Base-by-base conservation (phyloP, 1,284 basidiomycete genomes). In the Trametes hirsuta region DNA sequence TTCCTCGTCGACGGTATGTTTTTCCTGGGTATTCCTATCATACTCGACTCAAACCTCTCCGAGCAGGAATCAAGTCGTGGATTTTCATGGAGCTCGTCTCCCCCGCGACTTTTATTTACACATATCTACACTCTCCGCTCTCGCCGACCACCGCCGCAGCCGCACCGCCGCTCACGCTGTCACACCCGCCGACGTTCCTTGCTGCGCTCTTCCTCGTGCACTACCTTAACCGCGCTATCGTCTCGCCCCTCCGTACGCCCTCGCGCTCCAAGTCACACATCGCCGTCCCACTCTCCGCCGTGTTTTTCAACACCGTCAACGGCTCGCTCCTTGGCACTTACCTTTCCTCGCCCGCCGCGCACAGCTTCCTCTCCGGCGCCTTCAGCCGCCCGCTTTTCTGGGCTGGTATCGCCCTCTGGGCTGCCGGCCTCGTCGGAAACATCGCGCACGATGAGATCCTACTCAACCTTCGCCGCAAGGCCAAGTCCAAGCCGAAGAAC, bases 361-460 rank as follows among this genome's bases (percentile, higher is more conserved):
- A 74, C 42, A 55, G 75, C 8, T 82, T 78, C 70, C 77, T 84
- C 50, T 50, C 64, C 0, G 64, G 64, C 11, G 74, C 79, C 2
- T 71, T 73, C 45, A 34, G 63, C 9, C 74, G 79, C 5, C 75
- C 77, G 37, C 69, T 71, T 0, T 95, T 94, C 75, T 86, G 84
- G 74, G 41, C 79, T 11, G 93, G 91, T 1, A 66, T 91, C 11
- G 69, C 65, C 0, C 69, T 93, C 15, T 96, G 93, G 90, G 79
- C 78, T 0, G 47, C 79, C 0, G 95, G 95, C 0, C 82, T 95
- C 46, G 76, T 75, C 0, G 91, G 93, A 0, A 97, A 97, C 71
- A 79, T 97, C 37, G 80, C 84, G 54, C 95, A 97, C 74, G 95
- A 97, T 74, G 94, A 96, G 74, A 82, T 97, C 18, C 84, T 97